These are phyloP conservation scores for Cercospora sp. DNA, from an alignment of 2,329 filamentous ascomycete species.

Conservation along the genomic window DNA sequence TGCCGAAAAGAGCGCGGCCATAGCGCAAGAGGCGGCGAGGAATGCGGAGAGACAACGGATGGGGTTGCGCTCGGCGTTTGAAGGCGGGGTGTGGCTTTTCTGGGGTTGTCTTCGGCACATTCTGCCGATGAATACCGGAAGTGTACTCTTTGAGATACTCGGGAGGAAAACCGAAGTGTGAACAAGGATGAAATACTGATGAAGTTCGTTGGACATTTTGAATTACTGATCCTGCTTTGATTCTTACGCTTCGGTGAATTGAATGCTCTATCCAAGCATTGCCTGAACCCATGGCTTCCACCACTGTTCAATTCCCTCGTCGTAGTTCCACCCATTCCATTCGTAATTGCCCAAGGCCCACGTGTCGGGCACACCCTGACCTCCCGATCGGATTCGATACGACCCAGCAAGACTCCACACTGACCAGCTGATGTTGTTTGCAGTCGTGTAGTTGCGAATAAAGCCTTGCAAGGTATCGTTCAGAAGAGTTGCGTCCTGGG, in stretches of 20 bases:
- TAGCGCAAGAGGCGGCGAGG: background rate
- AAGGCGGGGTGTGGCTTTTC: background rate
- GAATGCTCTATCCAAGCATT: constrained; percentile 5
- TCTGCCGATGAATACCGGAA: background rate
- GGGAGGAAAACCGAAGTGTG: background rate
- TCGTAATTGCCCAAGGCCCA: constrained; percentile 53
- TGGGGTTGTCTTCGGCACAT: background rate
- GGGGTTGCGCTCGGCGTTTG: constrained; percentile 3
- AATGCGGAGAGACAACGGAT: background rate
- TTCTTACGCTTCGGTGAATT: background rate
- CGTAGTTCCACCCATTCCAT: constrained; percentile 51
- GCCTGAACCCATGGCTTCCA: constrained; percentile 53
- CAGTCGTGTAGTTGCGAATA: constrained; percentile 48
- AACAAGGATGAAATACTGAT: background rate
- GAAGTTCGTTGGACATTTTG: background rate
- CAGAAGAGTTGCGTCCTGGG: constrained; percentile 44
- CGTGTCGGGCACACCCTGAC: constrained; percentile 49
- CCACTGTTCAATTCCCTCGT: constrained; percentile 49
- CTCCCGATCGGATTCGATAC: constrained; percentile 49
- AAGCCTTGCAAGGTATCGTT: constrained; percentile 51
- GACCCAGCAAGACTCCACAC: constrained; percentile 54
- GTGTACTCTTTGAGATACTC: background rate
- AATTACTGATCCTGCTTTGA: background rate
- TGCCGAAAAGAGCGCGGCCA: background rate
- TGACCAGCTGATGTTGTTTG: constrained; percentile 51